Percentiles rank a stretch among this genome's conserved stretches.
Conservation (phyloP, 73 alveolate species). For the Durusdinium trenchii region DNA sequence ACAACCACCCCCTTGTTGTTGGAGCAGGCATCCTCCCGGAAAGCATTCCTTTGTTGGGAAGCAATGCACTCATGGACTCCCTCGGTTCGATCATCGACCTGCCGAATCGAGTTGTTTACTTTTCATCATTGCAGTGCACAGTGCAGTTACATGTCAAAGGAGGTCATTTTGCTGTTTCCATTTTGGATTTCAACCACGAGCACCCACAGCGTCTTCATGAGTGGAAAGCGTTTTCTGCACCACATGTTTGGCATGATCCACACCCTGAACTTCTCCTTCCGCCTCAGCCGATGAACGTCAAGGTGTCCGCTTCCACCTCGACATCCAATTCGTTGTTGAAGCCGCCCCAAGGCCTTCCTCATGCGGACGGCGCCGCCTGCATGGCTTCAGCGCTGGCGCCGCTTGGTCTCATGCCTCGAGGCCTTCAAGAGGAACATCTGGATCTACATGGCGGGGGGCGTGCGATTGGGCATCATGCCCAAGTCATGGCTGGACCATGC, state of each 20-base stretch:
- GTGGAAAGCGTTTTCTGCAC: background rate
- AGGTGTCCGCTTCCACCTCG: no score
- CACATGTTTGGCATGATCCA: background rate
- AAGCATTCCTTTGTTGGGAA: conserved; percentile 9
- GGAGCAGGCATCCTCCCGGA: background rate
- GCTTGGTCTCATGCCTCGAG: background rate
- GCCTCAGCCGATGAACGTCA: no score
- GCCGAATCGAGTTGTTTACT: background rate
- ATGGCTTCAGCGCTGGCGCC: background rate
- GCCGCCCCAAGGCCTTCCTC: no score
- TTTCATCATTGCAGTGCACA: background rate
- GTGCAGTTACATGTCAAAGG: background rate
- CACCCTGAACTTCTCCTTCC: background rate
- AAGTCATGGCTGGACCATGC: background rate
- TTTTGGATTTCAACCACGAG: background rate
- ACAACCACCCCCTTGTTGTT: background rate
- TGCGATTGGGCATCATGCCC: background rate
- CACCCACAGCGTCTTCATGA: background rate
- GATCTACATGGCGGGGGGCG: background rate
- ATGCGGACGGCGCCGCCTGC: conserved; percentile 16
- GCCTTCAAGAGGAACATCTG: background rate
- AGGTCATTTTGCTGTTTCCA: background rate
- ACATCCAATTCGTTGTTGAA: no score
- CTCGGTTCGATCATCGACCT: background rate
- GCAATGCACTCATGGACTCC: background rate